phyloP scores from a whole-genome alignment of 345 rosid species.

The Lepidium aucheri region DNA sequence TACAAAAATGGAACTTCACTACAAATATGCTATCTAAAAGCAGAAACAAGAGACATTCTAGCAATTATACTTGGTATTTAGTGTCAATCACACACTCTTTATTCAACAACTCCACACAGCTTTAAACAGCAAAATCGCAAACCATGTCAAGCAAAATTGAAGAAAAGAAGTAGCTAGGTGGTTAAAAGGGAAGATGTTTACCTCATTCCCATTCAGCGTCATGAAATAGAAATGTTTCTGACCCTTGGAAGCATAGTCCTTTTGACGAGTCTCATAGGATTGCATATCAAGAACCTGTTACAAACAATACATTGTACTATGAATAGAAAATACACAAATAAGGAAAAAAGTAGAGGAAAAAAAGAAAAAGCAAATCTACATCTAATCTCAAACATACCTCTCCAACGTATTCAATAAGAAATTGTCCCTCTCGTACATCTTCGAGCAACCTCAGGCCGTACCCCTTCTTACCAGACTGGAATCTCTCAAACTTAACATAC shows the following conservation, averaged over 20 bases:
- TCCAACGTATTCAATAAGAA: constrained; percentile 96
- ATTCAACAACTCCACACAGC: background rate
- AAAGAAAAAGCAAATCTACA: background rate
- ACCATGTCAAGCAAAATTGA: constrained; percentile 6
- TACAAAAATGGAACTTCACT: background rate
- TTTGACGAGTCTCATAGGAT: constrained; percentile 71
- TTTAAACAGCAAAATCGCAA: background rate
- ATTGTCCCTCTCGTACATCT: constrained; percentile 61
- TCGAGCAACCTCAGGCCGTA: constrained; percentile 77
- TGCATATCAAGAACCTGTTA: constrained; percentile 96
- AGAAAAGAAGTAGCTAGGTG: background rate
- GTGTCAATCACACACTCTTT: background rate
- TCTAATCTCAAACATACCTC: constrained; percentile 51
- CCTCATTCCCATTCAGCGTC: constrained; percentile 98
- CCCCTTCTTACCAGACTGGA: constrained; percentile 88
- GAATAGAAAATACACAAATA: background rate
- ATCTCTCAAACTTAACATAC: constrained; percentile 69
- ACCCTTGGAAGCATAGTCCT: constrained; percentile 80
- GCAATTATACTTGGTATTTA: background rate
- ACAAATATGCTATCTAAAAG: background rate
- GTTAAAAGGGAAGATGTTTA: constrained; percentile 23
- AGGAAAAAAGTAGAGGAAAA: background rate
- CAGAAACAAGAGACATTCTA: background rate
- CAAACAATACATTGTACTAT: background rate
- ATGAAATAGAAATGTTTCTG: constrained; percentile 99